A percentile compares a stretch with the other conserved stretches of the same genome.
phyloP scores from a whole-genome alignment of 805 yeast genomes.

The Lipomyces yamanashiensis region DNA sequence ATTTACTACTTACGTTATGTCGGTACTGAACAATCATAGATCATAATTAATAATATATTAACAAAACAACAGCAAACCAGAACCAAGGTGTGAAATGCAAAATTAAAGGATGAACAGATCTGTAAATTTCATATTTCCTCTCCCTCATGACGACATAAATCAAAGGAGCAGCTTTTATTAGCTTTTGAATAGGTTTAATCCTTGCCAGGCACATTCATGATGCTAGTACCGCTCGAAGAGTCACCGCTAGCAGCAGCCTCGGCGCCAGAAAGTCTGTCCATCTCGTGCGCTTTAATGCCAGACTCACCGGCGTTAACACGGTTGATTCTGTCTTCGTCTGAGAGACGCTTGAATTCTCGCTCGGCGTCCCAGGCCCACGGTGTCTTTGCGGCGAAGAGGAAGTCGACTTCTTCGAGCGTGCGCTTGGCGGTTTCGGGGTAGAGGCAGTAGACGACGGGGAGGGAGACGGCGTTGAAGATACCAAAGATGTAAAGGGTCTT shows the following conservation, averaged over 20 bases:
- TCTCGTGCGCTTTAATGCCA: constrained; percentile 7
- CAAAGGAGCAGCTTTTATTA: no score
- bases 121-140: no score
- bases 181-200: neutral
- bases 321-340: constrained; percentile 12
- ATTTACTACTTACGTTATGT: no score
- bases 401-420: constrained; percentile 65
- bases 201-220: constrained; percentile 5
- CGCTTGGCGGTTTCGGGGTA: constrained; percentile 67
- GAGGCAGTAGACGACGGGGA: constrained; percentile 51
- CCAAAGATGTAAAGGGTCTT: constrained; percentile 46
- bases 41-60: no score
- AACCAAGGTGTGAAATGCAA: no score
- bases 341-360: constrained; percentile 26
- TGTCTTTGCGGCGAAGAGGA: constrained; percentile 49
- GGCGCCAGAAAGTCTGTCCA: neutral
- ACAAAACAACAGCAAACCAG: no score
- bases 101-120: no score
- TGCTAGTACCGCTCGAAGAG: constrained; percentile 1
- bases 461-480: constrained; percentile 40
- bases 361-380: constrained; percentile 35
- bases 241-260: neutral
- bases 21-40: no score
- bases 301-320: neutral
- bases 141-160: no score